phyloP scores from a whole-genome alignment of 108 stramenopile species.

The Conticribra weissflogii region DNA sequence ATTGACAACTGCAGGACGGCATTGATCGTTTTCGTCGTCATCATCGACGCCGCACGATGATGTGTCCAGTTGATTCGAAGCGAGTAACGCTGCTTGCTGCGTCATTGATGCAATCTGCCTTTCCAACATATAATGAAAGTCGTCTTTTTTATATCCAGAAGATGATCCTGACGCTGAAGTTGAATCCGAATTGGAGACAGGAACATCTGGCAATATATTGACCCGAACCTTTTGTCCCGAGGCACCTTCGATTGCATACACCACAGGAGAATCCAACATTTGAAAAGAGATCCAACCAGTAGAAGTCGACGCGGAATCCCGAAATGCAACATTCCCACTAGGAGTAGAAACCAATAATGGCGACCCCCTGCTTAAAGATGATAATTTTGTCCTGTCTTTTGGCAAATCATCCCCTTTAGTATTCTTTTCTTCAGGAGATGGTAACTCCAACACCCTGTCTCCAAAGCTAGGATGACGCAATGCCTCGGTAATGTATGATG shows the following conservation, averaged over 20 bases:
- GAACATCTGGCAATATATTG: conserved; percentile 74
- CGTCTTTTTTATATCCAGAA: conserved; percentile 28
- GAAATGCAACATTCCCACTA: conserved; percentile 68
- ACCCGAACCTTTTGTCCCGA: conserved; percentile 61
- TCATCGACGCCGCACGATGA: no score
- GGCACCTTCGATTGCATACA: conserved; percentile 70
- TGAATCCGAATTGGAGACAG: conserved; percentile 45
- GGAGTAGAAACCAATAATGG: conserved; percentile 75
- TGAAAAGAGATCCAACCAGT: conserved; percentile 74
- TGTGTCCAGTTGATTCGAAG: not conserved
- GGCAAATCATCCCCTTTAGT: conserved; percentile 9
- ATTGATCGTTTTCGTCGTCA: conserved; percentile 19
- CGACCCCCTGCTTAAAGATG: conserved; percentile 11
- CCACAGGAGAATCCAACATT: conserved; percentile 72
- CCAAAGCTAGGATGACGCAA: conserved; percentile 42
- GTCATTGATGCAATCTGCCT: conserved; percentile 39
- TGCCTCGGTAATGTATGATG: conserved; percentile 41
- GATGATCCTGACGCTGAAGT: conserved; percentile 16
- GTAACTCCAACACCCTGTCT: conserved; percentile 30
- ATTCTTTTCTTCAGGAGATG: conserved; percentile 19
- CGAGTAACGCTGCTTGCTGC: conserved; percentile 12
- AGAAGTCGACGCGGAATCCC: conserved; percentile 39
- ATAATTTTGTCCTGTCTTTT: not conserved
- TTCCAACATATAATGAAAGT: conserved; percentile 29
- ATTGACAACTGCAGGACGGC: conserved; percentile 20